phyloP scores from a whole-genome alignment of 192 early-diverging fungal species.

The Kappamyces sp. region DNA sequence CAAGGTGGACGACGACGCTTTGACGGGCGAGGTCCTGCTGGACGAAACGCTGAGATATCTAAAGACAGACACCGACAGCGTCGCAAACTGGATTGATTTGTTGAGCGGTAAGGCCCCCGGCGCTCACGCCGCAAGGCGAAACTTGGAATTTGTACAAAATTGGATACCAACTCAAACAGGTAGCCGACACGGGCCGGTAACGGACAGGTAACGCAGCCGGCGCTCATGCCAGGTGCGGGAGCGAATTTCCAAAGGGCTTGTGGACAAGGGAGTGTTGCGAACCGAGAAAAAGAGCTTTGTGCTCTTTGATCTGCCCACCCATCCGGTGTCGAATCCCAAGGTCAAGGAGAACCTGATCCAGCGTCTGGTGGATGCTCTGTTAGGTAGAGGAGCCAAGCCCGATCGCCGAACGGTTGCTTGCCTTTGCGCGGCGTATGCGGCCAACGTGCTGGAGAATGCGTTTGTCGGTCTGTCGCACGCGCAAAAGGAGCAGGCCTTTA shows the following conservation, averaged over 20 bases:
- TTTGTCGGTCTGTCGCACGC: constrained; percentile 75
- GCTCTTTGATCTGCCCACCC: constrained; percentile 96
- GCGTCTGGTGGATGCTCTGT: constrained; percentile 70
- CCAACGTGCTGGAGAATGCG: constrained; percentile 96
- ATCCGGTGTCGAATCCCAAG: constrained; percentile 82
- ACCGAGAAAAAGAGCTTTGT: constrained; percentile 96
- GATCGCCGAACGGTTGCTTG: constrained; percentile 72
- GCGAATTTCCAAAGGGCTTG: constrained; percentile 89
- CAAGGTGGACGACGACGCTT: constrained; percentile 69
- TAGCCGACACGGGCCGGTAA: too few relatives aligned
- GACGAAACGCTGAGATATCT: constrained; percentile 92
- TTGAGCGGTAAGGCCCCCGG: constrained; percentile 71
- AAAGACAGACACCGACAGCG: constrained; percentile 74
- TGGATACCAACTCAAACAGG: constrained; percentile 92
- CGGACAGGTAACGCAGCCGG: constrained; percentile 28
- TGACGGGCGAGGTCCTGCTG: constrained; percentile 90
- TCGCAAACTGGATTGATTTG: constrained; percentile 93
- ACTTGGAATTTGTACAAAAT: constrained; percentile 98
- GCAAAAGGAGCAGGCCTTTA: constrained; percentile 81
- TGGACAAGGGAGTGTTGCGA: constrained; percentile 95
- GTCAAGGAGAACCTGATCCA: constrained; percentile 86
- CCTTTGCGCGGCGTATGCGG: constrained; percentile 93
- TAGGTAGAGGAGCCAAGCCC: constrained; percentile 57
- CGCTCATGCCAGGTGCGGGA: constrained; percentile 61
- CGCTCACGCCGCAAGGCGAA: constrained; percentile 59